phyloP scores from a whole-genome alignment of 495 filamentous ascomycete genomes.

The Neurospora sp. region DNA sequence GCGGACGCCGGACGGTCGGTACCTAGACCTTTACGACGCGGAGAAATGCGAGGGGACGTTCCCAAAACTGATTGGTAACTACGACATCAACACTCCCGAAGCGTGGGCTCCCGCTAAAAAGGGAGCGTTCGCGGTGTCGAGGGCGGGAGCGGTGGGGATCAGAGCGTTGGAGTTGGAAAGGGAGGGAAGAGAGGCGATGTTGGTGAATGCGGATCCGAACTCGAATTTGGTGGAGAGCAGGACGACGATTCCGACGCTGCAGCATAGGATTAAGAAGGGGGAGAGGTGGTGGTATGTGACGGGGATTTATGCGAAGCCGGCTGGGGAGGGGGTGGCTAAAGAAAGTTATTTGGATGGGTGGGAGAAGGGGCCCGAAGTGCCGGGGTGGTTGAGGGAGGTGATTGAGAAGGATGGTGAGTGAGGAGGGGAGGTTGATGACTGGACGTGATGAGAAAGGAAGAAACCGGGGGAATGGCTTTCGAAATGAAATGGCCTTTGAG shows the following conservation, averaged over 20 bases:
- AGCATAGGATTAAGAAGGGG: slow-evolving; percentile 35
- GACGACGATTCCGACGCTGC: slow-evolving; percentile 58
- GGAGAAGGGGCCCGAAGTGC: slow-evolving; percentile 42
- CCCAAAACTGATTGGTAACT: slow-evolving; percentile 44
- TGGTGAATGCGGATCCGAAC: slow-evolving; percentile 68
- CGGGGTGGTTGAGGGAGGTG: slow-evolving; percentile 43
- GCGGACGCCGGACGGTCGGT: slow-evolving; percentile 45
- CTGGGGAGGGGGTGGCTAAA: slow-evolving; percentile 23
- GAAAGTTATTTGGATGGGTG: slow-evolving; percentile 42
- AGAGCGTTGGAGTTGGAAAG: slow-evolving; percentile 39
- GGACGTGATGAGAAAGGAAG: background rate
- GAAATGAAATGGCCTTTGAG: background rate
- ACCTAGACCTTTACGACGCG: slow-evolving; percentile 42
- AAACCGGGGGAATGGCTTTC: background rate
- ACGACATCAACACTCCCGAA: slow-evolving; percentile 42
- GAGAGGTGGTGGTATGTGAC: slow-evolving; percentile 40
- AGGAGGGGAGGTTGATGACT: background rate
- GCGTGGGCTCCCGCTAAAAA: slow-evolving; percentile 41
- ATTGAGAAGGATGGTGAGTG: slow-evolving; percentile 15
- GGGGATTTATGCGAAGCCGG: slow-evolving; percentile 41
- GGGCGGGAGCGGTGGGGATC: slow-evolving; percentile 57
- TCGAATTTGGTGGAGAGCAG: slow-evolving; percentile 62
- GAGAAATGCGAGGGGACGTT: slow-evolving; percentile 33
- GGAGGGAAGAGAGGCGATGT: slow-evolving; percentile 37
- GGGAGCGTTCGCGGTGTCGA: slow-evolving; percentile 54